A percentile compares a stretch with the other conserved stretches of the same genome.
phyloP scores from a whole-genome alignment of 257 asterid genomes.

The Fraxinus quadrangulata region DNA sequence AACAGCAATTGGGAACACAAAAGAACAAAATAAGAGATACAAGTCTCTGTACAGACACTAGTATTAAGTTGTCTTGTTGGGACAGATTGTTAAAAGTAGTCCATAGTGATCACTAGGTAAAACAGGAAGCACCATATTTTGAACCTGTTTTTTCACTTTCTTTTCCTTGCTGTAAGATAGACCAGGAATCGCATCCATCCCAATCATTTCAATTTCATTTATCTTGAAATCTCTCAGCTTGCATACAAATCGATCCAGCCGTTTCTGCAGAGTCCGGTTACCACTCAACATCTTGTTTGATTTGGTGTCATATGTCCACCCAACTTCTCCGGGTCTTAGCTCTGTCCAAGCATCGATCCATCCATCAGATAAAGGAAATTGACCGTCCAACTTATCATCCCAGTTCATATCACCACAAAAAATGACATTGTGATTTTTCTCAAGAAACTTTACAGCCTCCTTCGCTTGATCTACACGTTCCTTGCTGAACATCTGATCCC shows the following conservation, averaged over 20 bases:
- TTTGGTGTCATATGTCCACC: slow-evolving; percentile 93
- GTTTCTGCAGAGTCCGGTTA: slow-evolving; percentile 61
- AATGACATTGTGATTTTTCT: slow-evolving; percentile 56
- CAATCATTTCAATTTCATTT: slow-evolving; percentile 70
- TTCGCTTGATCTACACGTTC: slow-evolving; percentile 87
- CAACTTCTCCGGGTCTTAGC: slow-evolving; percentile 68
- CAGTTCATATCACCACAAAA: slow-evolving; percentile 98
- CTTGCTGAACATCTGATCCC: slow-evolving; percentile 94
- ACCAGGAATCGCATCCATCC: slow-evolving; percentile 74
- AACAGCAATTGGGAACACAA: not conserved
- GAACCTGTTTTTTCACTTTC: slow-evolving; percentile 63
- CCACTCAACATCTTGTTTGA: slow-evolving; percentile 86
- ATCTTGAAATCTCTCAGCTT: slow-evolving; percentile 63
- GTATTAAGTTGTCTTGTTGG: slow-evolving; percentile 26
- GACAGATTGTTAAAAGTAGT: slow-evolving; percentile 64
- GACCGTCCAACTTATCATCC: slow-evolving; percentile 86
- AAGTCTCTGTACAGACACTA: slow-evolving; percentile 6
- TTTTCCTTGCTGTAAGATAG: slow-evolving; percentile 60
- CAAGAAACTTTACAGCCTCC: slow-evolving; percentile 65
- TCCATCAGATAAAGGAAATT: slow-evolving; percentile 65
- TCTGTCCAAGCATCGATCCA: slow-evolving; percentile 92
- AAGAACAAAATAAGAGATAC: slow-evolving; percentile 21
- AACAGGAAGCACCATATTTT: slow-evolving; percentile 75
- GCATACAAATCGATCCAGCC: slow-evolving; percentile 80
- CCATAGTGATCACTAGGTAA: slow-evolving; percentile 96